Evolutionary conservation across 2,329 filamentous ascomycete species (phyloP).

Genomic region (Coniochaeta sp.): DNA sequence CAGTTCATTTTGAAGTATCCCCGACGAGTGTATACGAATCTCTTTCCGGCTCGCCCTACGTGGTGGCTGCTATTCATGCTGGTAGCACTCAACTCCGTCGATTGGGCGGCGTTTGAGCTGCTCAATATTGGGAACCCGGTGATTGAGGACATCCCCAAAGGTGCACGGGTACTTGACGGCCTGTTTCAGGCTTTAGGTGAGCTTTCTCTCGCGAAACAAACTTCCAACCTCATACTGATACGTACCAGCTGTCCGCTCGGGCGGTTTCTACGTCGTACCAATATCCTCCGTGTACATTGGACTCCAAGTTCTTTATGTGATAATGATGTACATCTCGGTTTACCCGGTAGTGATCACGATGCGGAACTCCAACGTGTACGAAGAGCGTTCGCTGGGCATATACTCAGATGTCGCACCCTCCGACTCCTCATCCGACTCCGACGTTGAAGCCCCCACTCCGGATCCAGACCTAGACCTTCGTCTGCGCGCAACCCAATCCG

Average conservation of each 20-base stretch:
- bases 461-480: not conserved
- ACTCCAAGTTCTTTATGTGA: slow-evolving; percentile 51
- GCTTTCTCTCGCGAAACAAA: slow-evolving; percentile 14
- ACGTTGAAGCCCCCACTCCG: slow-evolving; percentile 14
- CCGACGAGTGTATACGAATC: slow-evolving; percentile 52
- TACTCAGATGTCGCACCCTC: slow-evolving; percentile 30
- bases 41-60: slow-evolving; percentile 57
- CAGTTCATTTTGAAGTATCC: slow-evolving; percentile 49
- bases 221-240: not conserved
- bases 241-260: slow-evolving; percentile 49
- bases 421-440: slow-evolving; percentile 16
- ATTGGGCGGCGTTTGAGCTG: slow-evolving; percentile 61
- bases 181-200: slow-evolving; percentile 55
- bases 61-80: slow-evolving; percentile 61
- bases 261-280: slow-evolving; percentile 59
- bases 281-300: slow-evolving; percentile 51
- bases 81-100: slow-evolving; percentile 51
- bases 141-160: slow-evolving; percentile 42
- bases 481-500: not conserved
- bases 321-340: slow-evolving; percentile 62
- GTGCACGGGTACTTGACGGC: slow-evolving; percentile 53
- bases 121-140: slow-evolving; percentile 56
- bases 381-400: slow-evolving; percentile 59
- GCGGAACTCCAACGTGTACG: slow-evolving; percentile 65
- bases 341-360: slow-evolving; percentile 58